A percentile compares a stretch with the other conserved stretches of the same genome.
phyloP scores from a whole-genome alignment of 495 filamentous ascomycete species.

The Pyrenopolyporus hunteri region DNA sequence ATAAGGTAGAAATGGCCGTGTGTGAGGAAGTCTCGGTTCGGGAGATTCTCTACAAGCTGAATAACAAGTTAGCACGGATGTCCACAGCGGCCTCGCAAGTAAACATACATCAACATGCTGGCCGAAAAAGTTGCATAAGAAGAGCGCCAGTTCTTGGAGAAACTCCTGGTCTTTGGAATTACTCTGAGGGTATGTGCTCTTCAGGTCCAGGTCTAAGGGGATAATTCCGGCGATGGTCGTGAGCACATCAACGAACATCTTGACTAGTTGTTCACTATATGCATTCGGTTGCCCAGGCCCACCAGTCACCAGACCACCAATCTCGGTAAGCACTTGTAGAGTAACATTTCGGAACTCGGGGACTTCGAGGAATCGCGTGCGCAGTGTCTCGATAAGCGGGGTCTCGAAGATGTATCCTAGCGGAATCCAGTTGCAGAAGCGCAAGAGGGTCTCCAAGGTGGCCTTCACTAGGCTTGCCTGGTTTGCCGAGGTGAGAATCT shows the following conservation, averaged over 20 bases:
- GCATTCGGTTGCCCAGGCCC: conserved; percentile 66
- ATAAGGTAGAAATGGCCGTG: conserved; percentile 99
- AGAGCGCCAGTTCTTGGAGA: conserved; percentile 93
- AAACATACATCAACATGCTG: conserved; percentile 82
- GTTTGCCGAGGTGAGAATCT: conserved; percentile 86
- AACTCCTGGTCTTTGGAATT: conserved; percentile 96
- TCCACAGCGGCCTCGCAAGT: background rate
- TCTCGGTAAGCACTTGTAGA: conserved; percentile 95
- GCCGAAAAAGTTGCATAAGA: conserved; percentile 93
- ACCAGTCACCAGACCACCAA: conserved; percentile 84
- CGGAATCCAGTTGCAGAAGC: conserved; percentile 99
- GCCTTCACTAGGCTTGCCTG: conserved; percentile 90
- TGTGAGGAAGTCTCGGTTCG: conserved; percentile 89
- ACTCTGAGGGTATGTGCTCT: conserved; percentile 84
- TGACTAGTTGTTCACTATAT: conserved; percentile 91
- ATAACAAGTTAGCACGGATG: conserved; percentile 34
- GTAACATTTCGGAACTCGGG: conserved; percentile 96
- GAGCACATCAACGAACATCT: conserved; percentile 96
- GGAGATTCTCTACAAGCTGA: conserved; percentile 92
- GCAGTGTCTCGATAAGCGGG: conserved; percentile 89
- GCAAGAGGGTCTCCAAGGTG: conserved; percentile 89
- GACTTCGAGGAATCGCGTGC: conserved; percentile 84
- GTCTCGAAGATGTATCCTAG: conserved; percentile 99
- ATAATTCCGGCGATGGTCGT: conserved; percentile 89
- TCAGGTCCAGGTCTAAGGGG: conserved; percentile 85